Base-by-base conservation (phyloP, 2,329 filamentous ascomycete species). In the Hypomyces rosellus region DNA sequence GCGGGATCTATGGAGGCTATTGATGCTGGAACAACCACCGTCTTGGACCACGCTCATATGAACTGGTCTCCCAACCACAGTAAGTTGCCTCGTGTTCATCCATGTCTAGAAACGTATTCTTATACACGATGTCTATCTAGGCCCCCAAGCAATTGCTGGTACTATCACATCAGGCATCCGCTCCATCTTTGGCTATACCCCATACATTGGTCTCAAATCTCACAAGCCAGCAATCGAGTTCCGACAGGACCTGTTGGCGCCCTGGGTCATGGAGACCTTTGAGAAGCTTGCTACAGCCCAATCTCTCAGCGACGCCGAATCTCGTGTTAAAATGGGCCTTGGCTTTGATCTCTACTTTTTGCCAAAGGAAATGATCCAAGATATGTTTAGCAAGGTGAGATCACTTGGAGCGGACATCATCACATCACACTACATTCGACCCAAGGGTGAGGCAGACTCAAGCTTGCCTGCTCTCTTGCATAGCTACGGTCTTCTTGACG, bases 181-280 rank as follows among this genome's bases (percentile, higher is more conserved):
- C 5, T 69, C 72, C 7, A 60, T 75, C 5, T 76, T 71, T 58
- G 70, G 68, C 50, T 73, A 71, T 52, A 65, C 63, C 9, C 68
- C 69, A 2, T 65, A 64, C 2, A 56, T 60, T 22, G 59, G 58
- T 1, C 53, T 67, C 5, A 57, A 60, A 15, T 60, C 63, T 13
- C 67, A 63, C 61, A 54, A 56, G 5, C 63, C 69, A 0, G 57
- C 65, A 18, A 44, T 52, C 1, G 18, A 62, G 0, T 49, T 56
- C 9, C 34, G 61, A 1, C 54, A 58, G 5, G 60, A 67, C 20
- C 20, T 61, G 7, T 57, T 67, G 13, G 59, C 63, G 3, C 59
- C 65, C n/a, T 69, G 69, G 64, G 65, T 69, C 1, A 59, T 75
- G 48, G 46, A 61, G 2, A 64, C 61, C 1, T 64, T 73, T 15